Evolutionary conservation across 208 protist species (phyloP).

Genomic region (Acanthamoeba divionensis): DNA sequence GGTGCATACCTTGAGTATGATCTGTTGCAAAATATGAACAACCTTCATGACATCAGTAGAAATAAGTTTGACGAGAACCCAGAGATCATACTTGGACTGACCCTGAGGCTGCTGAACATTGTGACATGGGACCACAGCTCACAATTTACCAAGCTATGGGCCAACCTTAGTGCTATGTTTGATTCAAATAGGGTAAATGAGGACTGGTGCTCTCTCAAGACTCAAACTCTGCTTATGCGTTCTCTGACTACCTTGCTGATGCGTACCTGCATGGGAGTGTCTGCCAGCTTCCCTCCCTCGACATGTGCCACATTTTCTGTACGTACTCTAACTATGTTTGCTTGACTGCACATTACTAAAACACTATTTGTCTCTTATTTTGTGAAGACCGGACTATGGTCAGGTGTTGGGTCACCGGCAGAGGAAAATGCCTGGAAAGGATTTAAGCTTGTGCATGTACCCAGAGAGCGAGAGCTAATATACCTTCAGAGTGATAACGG

Average conservation of each 20-base stretch:
- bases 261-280: not conserved
- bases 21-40: conserved; percentile 39
- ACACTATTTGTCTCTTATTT: too few species aligned
- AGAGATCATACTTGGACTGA: conserved; percentile 11
- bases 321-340: not conserved
- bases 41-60: conserved; percentile 9
- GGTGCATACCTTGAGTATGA: conserved; percentile 38
- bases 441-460: not conserved
- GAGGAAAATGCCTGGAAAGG: conserved; percentile 17
- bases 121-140: conserved; percentile 28
- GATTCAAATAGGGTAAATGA: conserved; percentile 22
- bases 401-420: too few species aligned
- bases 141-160: conserved; percentile 34
- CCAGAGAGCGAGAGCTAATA: conserved; percentile 14
- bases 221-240: not conserved
- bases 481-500: conserved; percentile 31
- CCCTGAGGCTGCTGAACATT: not conserved
- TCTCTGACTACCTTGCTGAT: conserved; percentile 13
- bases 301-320: not conserved
- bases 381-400: too few species aligned
- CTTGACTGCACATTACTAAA: not conserved
- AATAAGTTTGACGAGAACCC: conserved; percentile 31
- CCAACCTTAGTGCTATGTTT: conserved; percentile 19
- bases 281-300: too few species aligned
- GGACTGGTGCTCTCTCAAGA: conserved; percentile 28